Base-by-base conservation (phyloP, 495 filamentous ascomycete species). In the Neurospora hispaniola region DNA sequence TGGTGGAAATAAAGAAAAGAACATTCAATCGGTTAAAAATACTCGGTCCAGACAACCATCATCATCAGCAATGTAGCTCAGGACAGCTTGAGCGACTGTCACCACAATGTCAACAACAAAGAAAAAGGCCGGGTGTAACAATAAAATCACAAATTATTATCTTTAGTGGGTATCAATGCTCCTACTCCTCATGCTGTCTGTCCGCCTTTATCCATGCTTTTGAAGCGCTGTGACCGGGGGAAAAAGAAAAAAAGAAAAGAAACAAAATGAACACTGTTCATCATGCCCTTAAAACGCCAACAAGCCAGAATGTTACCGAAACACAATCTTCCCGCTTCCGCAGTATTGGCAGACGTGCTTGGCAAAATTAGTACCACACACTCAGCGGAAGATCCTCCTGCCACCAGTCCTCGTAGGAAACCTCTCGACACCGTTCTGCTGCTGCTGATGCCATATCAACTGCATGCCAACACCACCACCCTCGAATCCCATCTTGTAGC, bases 391-490 rank as follows among this genome's bases (percentile, higher is more conserved):
- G 12, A 93, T 80, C 70, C 89, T 82, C 66, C 87, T 86, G 3
- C 91, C 90, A 68, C 88, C 88, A 74, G 88, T 88, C 48, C 88
- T 87, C 39, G 87, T 84, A 0, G 89, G 86, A 73, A 87, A 88
- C 66, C 86, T 80, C 69, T 92, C 91, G 31, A 87, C 83, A 4
- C 90, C 89, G 54, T 86, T 90, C 42, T 90, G 81, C 41, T 83
- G 82, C 71, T 88, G 86, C 39, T 82, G 78, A 72, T 91, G 89
- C 79, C 92, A 91, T 73, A 92, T 79, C 81, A 89, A 89, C 75
- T 94, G 79, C 71, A 92, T 91, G 1, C 89, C 90, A 68, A 94
- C 88, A 5, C 92, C 90, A 8, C 91, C 91, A 16, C 89, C 89
- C 35, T 92, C 93, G 5, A 88, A 86, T 70, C 88, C 84, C 66